These are phyloP conservation scores for Rhodosporidiobolus odoratus DNA, from an alignment of 768 basidiomycete genomes.

Conservation along the genomic window DNA sequence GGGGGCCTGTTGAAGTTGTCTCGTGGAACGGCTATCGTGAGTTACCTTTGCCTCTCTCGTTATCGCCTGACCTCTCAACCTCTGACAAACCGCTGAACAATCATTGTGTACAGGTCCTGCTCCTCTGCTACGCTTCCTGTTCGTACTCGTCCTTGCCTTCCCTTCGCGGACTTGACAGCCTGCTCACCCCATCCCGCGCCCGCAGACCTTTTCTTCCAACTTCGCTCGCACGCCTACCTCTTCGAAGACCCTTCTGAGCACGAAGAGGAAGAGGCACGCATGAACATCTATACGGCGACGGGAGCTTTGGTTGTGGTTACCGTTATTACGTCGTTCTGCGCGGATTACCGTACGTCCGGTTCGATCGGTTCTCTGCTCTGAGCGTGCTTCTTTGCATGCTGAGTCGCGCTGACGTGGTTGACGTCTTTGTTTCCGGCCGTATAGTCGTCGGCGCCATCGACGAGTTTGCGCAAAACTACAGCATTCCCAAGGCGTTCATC, in stretches of 20 bases:
- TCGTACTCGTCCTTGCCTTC: constrained; percentile 1
- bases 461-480: constrained; percentile 73
- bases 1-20: constrained; percentile 62
- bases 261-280: constrained; percentile 54
- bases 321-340: constrained; percentile 77
- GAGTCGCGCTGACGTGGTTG: too few species aligned
- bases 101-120: constrained; percentile 49
- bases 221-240: constrained; percentile 65
- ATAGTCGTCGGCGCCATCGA: constrained; percentile 86
- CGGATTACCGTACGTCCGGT: constrained; percentile 67
- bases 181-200: not conserved
- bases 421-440: constrained; percentile 5
- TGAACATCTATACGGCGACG: constrained; percentile 65
- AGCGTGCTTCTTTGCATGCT: not conserved
- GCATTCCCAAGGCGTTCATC: constrained; percentile 71
- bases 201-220: constrained; percentile 72
- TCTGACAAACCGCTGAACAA: not conserved
- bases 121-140: constrained; percentile 61
- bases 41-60: not conserved
- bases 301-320: constrained; percentile 67
- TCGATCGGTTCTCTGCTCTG: too few species aligned
- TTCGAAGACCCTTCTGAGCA: constrained; percentile 53
- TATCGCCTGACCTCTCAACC: not conserved
- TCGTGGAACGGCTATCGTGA: constrained; percentile 68
- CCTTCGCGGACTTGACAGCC: too few species aligned